Evolutionary conservation across 2,329 filamentous ascomycete genomes (phyloP).

Genomic region (Xylaria sp.): DNA sequence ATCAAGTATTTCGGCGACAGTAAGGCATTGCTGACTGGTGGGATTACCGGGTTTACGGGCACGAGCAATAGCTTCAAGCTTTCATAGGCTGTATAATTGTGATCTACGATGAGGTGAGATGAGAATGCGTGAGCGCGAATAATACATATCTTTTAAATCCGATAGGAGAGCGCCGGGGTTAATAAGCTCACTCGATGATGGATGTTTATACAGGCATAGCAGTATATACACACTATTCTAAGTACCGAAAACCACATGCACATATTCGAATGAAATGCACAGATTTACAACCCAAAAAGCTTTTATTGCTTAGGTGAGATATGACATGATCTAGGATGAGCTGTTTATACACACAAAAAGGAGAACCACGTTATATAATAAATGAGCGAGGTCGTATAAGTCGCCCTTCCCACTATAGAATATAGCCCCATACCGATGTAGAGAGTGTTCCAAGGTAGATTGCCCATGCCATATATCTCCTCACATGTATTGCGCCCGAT

Average conservation of each 20-base stretch:
- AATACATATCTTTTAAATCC: background rate
- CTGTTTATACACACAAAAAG: background rate
- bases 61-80: conserved; percentile 61
- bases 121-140: background rate
- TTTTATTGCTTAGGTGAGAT: background rate
- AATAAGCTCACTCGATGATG: background rate
- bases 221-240: conserved; percentile 1
- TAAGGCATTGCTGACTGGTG: conserved; percentile 66
- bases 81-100: conserved; percentile 19
- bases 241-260: background rate
- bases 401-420: background rate
- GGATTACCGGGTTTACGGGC: conserved; percentile 72
- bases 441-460: background rate
- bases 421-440: background rate
- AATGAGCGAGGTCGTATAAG: background rate
- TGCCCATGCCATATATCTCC: background rate
- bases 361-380: background rate
- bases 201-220: background rate
- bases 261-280: background rate
- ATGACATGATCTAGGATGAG: background rate
- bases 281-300: background rate
- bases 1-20: conserved; percentile 84
- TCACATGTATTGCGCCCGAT: background rate
- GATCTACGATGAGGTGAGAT: background rate
- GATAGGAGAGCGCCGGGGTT: background rate